Base-by-base conservation (phyloP, 2,329 filamentous ascomycete species). In the Myriosclerotinia curreyana region DNA sequence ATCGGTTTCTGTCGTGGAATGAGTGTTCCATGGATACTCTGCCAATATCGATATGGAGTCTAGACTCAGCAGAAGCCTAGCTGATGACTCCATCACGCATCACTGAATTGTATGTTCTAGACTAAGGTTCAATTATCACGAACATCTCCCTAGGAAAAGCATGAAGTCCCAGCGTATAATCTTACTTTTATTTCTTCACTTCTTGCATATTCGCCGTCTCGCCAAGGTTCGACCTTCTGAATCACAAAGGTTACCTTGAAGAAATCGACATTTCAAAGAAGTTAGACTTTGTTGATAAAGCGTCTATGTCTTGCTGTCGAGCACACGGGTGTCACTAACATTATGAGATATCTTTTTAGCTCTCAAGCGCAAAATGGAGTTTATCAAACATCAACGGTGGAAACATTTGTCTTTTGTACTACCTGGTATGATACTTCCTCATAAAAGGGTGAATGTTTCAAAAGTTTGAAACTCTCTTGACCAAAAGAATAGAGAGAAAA, bases 61-160 rank as follows among this genome's bases (percentile, higher is more conserved):
- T n/a, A n/a, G n/a, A 42, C 7, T 15, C 38, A 31, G 25, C 14
- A 3, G 14, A 46, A 34, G 7, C 5, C 14, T 46, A 25, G 4
- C 5, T 5, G n/a, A 5, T 2, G 1, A 3, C 4, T 34, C 7
- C 7, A 34, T 9, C 1, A 9, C 7, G 3, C 17, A 12, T 3
- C 36, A 22, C n/a, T 25, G 36, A 14, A 25, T 20, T 17, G 2
- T 3, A 28, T 34, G 7, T 15, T 36, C 4, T 22, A 11, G 20
- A 34, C 17, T 31, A 1, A 1, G 25, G n/a, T 34, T 8, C 14
- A 15, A 46, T 22, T 34, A 31, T 5, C 12, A 58, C 2, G 5
- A 6, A 42, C 6, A 1, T 6, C 14, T 34, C 1, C 5, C 0
- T 3, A n/a, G 5, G 15, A 34, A 46, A 34, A 14, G 14, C 12